Percentiles rank a stretch among this genome's conserved stretches.
phyloP scores from a whole-genome alignment of 2,329 filamentous ascomycete species.

The Rhynchosporium agropyri region DNA sequence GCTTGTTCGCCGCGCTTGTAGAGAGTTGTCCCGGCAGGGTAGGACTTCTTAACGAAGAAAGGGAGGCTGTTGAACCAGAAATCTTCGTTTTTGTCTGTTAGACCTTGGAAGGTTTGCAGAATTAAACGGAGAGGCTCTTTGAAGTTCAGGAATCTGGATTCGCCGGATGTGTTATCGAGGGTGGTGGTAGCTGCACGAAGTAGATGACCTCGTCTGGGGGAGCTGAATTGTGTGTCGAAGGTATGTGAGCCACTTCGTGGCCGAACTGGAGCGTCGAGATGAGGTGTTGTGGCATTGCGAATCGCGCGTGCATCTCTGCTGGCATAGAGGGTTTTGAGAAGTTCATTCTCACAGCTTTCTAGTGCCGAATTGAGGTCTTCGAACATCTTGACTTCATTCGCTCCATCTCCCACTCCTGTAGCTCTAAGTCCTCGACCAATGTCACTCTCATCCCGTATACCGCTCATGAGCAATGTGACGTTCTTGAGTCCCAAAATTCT shows the following conservation, averaged over 20 bases:
- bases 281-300: constrained; percentile 45
- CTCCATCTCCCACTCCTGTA: constrained; percentile 77
- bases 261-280: constrained; percentile 35
- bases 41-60: constrained; percentile 75
- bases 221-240: constrained; percentile 65
- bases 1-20: constrained; percentile 78
- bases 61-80: constrained; percentile 85
- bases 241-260: constrained; percentile 41
- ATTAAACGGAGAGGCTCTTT: constrained; percentile 89
- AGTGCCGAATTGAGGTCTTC: constrained; percentile 90
- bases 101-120: constrained; percentile 90
- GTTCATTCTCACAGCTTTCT: constrained; percentile 92
- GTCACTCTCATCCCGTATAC: constrained; percentile 73
- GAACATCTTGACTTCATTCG: constrained; percentile 76
- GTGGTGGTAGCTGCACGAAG: constrained; percentile 77
- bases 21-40: constrained; percentile 69
- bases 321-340: constrained; percentile 78
- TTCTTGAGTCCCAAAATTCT: constrained; percentile 76
- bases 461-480: constrained; percentile 81
- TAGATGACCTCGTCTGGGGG: constrained; percentile 78
- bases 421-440: constrained; percentile 79
- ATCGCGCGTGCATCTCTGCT: constrained; percentile 62
- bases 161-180: constrained; percentile 64
- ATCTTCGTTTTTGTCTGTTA: constrained; percentile 85
- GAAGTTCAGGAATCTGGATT: constrained; percentile 78